phyloP scores from a whole-genome alignment of 331 rosid genomes.

The Cydonia oblonga region DNA sequence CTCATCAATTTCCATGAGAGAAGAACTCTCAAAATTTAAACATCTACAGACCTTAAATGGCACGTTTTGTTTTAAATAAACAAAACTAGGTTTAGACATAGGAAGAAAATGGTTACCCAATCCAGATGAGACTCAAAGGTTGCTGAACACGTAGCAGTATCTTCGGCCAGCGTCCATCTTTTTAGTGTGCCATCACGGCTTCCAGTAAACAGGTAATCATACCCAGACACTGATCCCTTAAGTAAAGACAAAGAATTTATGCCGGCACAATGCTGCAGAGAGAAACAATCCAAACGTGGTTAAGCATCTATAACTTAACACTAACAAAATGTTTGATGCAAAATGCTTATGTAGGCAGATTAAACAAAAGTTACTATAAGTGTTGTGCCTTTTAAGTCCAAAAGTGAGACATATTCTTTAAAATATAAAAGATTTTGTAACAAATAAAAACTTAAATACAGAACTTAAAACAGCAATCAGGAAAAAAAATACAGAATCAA shows the following conservation, averaged over 20 bases:
- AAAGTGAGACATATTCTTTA: background rate
- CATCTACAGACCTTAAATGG: background rate
- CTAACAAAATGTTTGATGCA: background rate
- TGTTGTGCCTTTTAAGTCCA: background rate
- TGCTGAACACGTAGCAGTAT: slow-evolving; percentile 68
- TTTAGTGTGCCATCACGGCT: slow-evolving; percentile 97
- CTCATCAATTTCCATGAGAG: background rate
- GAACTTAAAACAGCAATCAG: background rate
- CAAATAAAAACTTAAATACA: background rate
- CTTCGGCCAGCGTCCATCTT: slow-evolving; percentile 67
- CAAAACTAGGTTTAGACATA: background rate
- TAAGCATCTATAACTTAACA: background rate
- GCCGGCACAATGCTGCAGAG: slow-evolving; percentile 88
- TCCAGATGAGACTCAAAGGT: slow-evolving; percentile 98
- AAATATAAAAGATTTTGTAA: background rate
- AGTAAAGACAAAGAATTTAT: slow-evolving; percentile 71
- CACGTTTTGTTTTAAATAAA: background rate
- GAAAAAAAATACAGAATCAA: background rate
- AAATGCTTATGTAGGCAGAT: background rate
- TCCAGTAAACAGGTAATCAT: slow-evolving; percentile 77
- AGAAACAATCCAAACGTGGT: slow-evolving; percentile 11
- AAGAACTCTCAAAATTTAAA: background rate
- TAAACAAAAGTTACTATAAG: background rate
- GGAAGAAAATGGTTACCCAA: slow-evolving; percentile 52
- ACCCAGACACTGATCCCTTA: slow-evolving; percentile 41